These are phyloP conservation scores for Neotropicomus parvogracilis DNA, from an alignment of 1,284 basidiomycete genomes.

Conservation along the genomic window DNA sequence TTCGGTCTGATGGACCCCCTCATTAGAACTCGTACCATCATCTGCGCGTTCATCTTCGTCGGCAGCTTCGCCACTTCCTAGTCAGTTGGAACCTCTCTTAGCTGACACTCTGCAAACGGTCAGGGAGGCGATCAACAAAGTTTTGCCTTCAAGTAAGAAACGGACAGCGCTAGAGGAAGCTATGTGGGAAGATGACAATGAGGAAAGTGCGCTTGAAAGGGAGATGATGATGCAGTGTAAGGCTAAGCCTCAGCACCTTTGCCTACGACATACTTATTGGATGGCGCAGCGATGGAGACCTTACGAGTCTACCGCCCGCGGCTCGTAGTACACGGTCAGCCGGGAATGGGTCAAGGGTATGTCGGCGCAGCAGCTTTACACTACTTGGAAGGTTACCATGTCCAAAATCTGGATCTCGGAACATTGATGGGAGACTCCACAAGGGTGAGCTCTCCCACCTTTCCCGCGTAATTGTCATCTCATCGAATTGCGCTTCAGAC, in stretches of 20 bases:
- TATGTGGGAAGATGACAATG: slow-evolving; percentile 74
- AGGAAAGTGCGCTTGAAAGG: slow-evolving; percentile 72
- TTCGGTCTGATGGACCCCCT: slow-evolving; percentile 6
- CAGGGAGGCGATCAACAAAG: slow-evolving; percentile 65
- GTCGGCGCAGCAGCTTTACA: slow-evolving; percentile 90
- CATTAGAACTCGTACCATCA: slow-evolving; percentile 84
- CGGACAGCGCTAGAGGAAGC: slow-evolving; percentile 89
- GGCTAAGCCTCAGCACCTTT: slow-evolving; percentile 24
- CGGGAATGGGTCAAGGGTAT: slow-evolving; percentile 89
- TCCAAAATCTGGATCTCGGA: slow-evolving; percentile 91
- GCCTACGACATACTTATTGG: neutral
- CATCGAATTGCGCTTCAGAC: slow-evolving; percentile 49
- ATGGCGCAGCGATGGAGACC: slow-evolving; percentile 78
- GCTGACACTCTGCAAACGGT: slow-evolving; percentile 65
- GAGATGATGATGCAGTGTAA: slow-evolving; percentile 85
- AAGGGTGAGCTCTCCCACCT: slow-evolving; percentile 49
- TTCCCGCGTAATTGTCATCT: neutral
- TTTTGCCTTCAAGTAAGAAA: slow-evolving; percentile 73
- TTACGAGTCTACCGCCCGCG: slow-evolving; percentile 89
- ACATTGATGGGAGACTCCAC: slow-evolving; percentile 88
- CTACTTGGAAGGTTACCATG: slow-evolving; percentile 92
- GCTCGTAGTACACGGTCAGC: slow-evolving; percentile 77
- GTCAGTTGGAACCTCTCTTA: slow-evolving; percentile 84
- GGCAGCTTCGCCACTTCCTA: slow-evolving; percentile 79
- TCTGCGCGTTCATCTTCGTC: slow-evolving; percentile 90